Evolutionary conservation across 345 rosid genomes (phyloP), one percentile per base, ranked within the genome.

Genomic region (Jatropha curcas): DNA sequence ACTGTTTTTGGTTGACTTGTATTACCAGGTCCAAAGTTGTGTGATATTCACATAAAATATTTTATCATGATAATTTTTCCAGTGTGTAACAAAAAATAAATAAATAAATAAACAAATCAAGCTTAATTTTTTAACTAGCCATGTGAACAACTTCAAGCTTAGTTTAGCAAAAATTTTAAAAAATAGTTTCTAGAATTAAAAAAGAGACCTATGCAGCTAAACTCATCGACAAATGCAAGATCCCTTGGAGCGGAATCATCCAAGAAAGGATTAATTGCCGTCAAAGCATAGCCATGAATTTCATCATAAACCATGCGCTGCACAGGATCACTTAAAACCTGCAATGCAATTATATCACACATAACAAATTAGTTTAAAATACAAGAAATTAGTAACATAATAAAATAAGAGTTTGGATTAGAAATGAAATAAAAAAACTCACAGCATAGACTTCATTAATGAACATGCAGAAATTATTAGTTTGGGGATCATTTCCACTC

Each of bases 291-390:
- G 13, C 99, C 99, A 71, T 95, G 98, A 68, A 95, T 95, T 79
- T 95, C 99, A 82, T 95, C 99, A 62, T 95, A 95, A 55, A 92
- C 87, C 94, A 92, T 92, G 35, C 98, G 92, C 77, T 95, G 98
- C 60, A 90, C 83, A 8, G 99, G 97, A 65, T 95, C 98, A 82
- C 99, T 92, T 7, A 95, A 97, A 83, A 95, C 88, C 97, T 94
- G 84, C 82, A 82, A 59, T 51, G 76, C 75, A 82, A 77, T n/a
- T n/a, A n/a, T n/a, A n/a, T n/a, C n/a, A n/a, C n/a, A n/a, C n/a
- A 39, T 39, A 39, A 8, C 1, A 39, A 39, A 39, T 39, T 39
- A 1, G 7, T 37, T n/a, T n/a, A n/a, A 48, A 62, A 48, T 6
- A 28, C 8, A 11, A 45, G 43, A 46, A 5, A 24, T 65, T 16